Percentiles rank a stretch among this genome's conserved stretches.
Conservation (phyloP, 1,284 basidiomycete species). For the Rhodotorula sp. region DNA sequence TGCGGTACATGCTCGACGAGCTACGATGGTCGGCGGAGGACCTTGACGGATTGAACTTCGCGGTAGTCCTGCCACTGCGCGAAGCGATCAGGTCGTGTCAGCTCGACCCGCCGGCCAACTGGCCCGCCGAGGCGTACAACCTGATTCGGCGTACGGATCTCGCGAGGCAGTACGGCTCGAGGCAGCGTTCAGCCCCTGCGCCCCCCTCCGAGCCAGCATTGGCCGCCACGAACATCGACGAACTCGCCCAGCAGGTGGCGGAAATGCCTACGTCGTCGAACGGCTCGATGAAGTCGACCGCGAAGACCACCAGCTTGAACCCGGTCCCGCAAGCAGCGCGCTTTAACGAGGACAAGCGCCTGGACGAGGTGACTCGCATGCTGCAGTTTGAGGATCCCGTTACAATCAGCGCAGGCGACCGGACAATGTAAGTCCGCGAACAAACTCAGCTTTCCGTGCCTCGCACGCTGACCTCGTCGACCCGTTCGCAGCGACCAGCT, state of each 20-base stretch:
- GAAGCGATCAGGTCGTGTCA: slow-evolving; percentile 82
- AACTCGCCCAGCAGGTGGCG: slow-evolving; percentile 3
- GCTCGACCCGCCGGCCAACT: slow-evolving; percentile 67
- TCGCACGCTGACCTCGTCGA: background rate
- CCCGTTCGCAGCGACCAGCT: slow-evolving; percentile 30
- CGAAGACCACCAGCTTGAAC: background rate
- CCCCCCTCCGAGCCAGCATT: background rate
- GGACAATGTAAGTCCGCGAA: slow-evolving; percentile 57
- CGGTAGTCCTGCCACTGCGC: slow-evolving; percentile 71
- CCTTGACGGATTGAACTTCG: slow-evolving; percentile 61
- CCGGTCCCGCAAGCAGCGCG: slow-evolving; percentile 54
- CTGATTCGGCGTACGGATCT: slow-evolving; percentile 75
- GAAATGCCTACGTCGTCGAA: background rate
- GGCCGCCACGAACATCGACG: slow-evolving; percentile 14
- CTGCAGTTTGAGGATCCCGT: slow-evolving; percentile 71
- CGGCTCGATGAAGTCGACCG: slow-evolving; percentile 22
- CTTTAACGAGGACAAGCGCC: slow-evolving; percentile 69
- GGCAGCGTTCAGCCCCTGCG: background rate
- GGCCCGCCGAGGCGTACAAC: slow-evolving; percentile 68
- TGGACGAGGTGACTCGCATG: slow-evolving; percentile 84
- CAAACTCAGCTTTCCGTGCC: slow-evolving; percentile 53
- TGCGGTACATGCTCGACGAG: slow-evolving; percentile 51
- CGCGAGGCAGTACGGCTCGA: slow-evolving; percentile 42
- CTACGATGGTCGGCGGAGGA: slow-evolving; percentile 57
- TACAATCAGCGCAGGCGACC: slow-evolving; percentile 58